Percentiles rank a stretch among this genome's conserved stretches.
phyloP scores from a whole-genome alignment of 148 eudicot species.

The Rhododendron henanense region DNA sequence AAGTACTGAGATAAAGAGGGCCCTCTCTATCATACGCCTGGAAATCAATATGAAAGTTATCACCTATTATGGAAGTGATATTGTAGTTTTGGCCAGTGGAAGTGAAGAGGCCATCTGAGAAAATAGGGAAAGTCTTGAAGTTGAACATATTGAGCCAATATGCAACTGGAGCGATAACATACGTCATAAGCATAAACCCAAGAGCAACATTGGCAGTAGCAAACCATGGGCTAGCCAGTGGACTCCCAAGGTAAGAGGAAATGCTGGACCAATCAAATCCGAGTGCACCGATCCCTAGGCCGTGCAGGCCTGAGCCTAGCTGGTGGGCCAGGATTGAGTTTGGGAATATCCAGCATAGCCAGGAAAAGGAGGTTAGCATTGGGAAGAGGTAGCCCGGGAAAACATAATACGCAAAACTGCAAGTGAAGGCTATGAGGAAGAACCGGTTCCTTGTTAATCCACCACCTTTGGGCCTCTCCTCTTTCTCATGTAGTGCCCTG shows the following conservation, averaged over 20 bases:
- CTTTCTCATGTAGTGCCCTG: too few species aligned
- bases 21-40: constrained; percentile 49
- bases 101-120: constrained; percentile 59
- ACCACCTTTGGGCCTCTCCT: too few species aligned
- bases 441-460: too few species aligned
- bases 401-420: too few species aligned
- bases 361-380: too few species aligned
- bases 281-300: constrained; percentile 22
- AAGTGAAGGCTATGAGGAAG: too few species aligned
- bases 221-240: constrained; percentile 96
- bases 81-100: constrained; percentile 53
- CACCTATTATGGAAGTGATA: constrained; percentile 58
- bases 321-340: too few species aligned
- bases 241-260: constrained; percentile 74
- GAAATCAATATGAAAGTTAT: constrained; percentile 20
- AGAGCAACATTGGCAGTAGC: constrained; percentile 79
- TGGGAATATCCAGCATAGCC: too few species aligned
- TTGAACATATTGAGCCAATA: constrained; percentile 58
- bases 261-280: constrained; percentile 76
- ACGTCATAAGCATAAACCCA: constrained; percentile 59
- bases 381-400: too few species aligned
- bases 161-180: constrained; percentile 56
- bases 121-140: constrained; percentile 76
- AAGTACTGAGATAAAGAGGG: constrained; percentile 46
- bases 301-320: too few species aligned